Percentiles rank a stretch among this genome's conserved stretches.
Conservation (phyloP, 2,329 filamentous ascomycete genomes). For the Tolypocladium endophyticum region DNA sequence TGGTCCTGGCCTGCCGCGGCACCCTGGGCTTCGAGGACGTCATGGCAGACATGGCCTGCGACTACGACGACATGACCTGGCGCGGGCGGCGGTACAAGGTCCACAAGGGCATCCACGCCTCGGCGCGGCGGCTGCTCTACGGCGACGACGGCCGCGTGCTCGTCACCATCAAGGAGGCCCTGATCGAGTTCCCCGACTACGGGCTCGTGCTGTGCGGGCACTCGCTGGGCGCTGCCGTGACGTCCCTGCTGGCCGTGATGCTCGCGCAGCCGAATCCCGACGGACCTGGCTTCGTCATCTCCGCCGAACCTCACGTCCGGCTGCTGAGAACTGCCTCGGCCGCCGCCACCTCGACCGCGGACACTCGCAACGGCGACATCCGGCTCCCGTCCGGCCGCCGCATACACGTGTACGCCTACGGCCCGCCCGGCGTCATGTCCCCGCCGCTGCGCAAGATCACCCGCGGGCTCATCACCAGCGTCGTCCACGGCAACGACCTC, state of each 20-base stretch:
- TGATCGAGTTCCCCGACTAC: conserved; percentile 58
- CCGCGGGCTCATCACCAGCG: conserved; percentile 62
- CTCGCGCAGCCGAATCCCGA: conserved; percentile 50
- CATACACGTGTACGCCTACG: conserved; percentile 73
- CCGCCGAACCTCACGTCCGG: conserved; percentile 34
- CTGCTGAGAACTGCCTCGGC: conserved; percentile 23
- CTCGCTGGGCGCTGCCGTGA: conserved; percentile 59
- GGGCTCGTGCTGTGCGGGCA: conserved; percentile 60
- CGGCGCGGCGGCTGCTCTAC: conserved; percentile 55
- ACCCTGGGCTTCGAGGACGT: conserved; percentile 67
- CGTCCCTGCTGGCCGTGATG: conserved; percentile 60
- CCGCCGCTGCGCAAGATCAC: conserved; percentile 59
- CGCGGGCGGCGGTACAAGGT: conserved; percentile 56
- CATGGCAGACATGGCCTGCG: conserved; percentile 63
- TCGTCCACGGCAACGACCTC: conserved; percentile 63
- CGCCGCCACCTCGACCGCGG: conserved; percentile 12
- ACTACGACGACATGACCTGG: conserved; percentile 58
- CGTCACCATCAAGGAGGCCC: conserved; percentile 51
- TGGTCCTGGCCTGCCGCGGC: conserved; percentile 62
- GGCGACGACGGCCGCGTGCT: conserved; percentile 58
- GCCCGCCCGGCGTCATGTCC: conserved; percentile 63
- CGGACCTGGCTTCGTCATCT: conserved; percentile 53
- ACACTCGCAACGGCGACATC: conserved; percentile 20
- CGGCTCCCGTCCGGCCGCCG: conserved; percentile 56
- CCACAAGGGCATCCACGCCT: conserved; percentile 66